Base-by-base conservation (phyloP, 148 eudicot species). In the Rhododendron henanense region DNA sequence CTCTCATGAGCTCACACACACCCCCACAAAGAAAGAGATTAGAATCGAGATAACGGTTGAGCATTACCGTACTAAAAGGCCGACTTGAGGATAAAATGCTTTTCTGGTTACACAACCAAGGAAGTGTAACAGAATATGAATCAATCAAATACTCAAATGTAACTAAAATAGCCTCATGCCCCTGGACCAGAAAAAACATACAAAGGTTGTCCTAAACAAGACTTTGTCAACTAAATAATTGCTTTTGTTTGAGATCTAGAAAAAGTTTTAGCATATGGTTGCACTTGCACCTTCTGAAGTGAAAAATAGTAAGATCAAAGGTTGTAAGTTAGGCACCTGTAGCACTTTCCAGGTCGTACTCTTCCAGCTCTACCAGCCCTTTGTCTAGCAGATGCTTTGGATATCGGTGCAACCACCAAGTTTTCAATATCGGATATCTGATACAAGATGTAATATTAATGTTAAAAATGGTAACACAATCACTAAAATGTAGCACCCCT, bases 351-450 rank as follows among this genome's bases (percentile, higher is more conserved):
- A 18, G 98, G 99, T 35, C 98, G 93, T 81, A 97, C 85, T 90
- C 99, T 93, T 89, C 99, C 99, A 88, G 98, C 98, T 87, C 99
- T 92, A 87, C 99, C 99, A 85, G 99, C 93, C 86, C 99, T 93
- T 90, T 97, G 99, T 90, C 95, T 90, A 81, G 99, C 99, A 83
- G 99, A 97, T 85, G 99, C 99, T 90, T 93, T 95, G 35, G 98
- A 95, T 93, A 95, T 95, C 55, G 99, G 98, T 51, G 98, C 93
- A 84, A 97, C 98, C 75, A 95, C 93, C 90, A 97, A 87, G 87
- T 90, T 97, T 84, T 97, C 99, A 85, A 97, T 96, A 90, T 97
- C 97, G 71, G 98, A 90, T 35, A 95, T 87, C 98, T 97, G 92
- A 85, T 71, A 75, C 73, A 85, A 41, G 82, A 88, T 51, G 88